These are phyloP conservation scores for Plasmodium yoelii DNA, from an alignment of 169 alveolate genomes.

Conservation along the genomic window DNA sequence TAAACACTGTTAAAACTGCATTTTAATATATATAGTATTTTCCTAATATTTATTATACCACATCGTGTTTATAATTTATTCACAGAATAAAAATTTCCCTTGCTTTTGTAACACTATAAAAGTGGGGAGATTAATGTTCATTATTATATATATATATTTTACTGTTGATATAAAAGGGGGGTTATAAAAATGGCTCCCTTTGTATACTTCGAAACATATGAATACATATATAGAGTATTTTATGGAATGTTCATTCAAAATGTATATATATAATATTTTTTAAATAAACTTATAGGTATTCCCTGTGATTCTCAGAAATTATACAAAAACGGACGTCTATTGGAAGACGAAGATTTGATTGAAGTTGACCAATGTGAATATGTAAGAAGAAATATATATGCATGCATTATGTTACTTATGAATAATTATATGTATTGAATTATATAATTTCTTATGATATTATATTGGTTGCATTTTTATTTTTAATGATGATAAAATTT, in stretches of 20 bases:
- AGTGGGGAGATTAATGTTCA: background rate
- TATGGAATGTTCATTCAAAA: too few relatives aligned
- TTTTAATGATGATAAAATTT: conserved; percentile 71
- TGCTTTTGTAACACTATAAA: too few relatives aligned
- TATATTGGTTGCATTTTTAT: conserved; percentile 37
- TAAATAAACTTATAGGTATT: conserved; percentile 56
- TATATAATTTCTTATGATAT: background rate
- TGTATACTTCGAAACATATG: too few relatives aligned
- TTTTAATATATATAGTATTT: background rate
- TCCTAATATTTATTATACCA: too few relatives aligned
- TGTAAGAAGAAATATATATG: conserved; percentile 38
- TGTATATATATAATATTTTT: too few relatives aligned
- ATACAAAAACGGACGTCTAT: conserved; percentile 65
- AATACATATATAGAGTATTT: too few relatives aligned
- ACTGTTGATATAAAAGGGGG: background rate
- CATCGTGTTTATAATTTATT: too few relatives aligned
- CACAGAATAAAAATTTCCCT: too few relatives aligned
- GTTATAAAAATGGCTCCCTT: too few relatives aligned
- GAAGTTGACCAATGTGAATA: conserved; percentile 41
- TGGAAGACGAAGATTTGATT: conserved; percentile 65
- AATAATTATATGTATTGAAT: background rate
- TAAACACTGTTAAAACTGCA: background rate
- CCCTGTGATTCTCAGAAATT: conserved; percentile 67
- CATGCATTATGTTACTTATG: background rate
- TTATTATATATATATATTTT: background rate